Percentiles rank a stretch among this genome's conserved stretches.
These are phyloP conservation scores for Ceratonia siliqua DNA, from an alignment of 306 rosid genomes.

Conservation along the genomic window DNA sequence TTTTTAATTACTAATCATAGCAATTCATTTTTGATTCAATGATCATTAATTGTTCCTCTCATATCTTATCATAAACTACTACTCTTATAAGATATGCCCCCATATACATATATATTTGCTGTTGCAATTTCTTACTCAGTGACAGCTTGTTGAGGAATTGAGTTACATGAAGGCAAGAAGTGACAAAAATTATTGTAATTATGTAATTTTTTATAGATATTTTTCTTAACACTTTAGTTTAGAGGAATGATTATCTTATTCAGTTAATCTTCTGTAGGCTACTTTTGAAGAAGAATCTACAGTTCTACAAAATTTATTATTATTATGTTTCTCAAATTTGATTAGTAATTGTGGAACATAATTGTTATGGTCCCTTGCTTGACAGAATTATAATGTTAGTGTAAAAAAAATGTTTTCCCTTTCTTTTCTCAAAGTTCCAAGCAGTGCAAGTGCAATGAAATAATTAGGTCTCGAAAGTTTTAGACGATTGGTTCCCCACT, in stretches of 20 bases:
- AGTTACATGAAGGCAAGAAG: neutral
- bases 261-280: neutral
- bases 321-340: neutral
- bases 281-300: conserved; percentile 19
- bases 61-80: no score
- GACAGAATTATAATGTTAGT: neutral
- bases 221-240: conserved; percentile 3
- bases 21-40: no score
- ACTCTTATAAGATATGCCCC: no score
- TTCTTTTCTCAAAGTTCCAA: conserved; percentile 7
- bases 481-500: conserved; percentile 25
- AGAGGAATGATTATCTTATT: neutral
- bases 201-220: neutral
- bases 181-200: neutral
- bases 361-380: conserved; percentile 10
- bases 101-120: neutral
- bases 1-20: no score
- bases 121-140: neutral
- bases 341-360: conserved; percentile 10
- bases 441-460: conserved; percentile 7
- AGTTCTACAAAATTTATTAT: neutral
- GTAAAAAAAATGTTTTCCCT: neutral
- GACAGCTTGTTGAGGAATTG: neutral
- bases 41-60: no score
- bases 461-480: conserved; percentile 22